Evolutionary conservation across 1,139 yeast genomes (phyloP), one percentile per base, ranked within the genome.

Genomic region (Blastobotrys arbuscula): DNA sequence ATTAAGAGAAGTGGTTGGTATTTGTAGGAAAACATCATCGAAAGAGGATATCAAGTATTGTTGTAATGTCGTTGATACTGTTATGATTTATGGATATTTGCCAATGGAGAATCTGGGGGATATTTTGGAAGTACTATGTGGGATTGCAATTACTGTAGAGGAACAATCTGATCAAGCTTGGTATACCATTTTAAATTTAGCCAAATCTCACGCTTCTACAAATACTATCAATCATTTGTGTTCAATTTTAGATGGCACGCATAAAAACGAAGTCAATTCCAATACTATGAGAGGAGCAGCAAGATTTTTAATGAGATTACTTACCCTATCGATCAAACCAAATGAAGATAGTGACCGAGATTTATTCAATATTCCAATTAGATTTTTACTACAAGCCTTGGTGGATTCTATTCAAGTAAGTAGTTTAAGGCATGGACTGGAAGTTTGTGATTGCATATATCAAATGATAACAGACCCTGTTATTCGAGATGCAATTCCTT

Each of bases 201-300:
- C 73, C 15, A 56, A 62, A 19, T 65, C 71, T 15, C 70, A 66
- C 28, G 55, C 71, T 16, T 69, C 72, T 0, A 65, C 67, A 48
- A 59, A 62, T 15, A 64, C 75, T 0, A 61, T 74, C 13, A 53
- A 59, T 1, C 59, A 64, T 3, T 55, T 76, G n/a, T 66, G 73
- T 50, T 68, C 69, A 31, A 67, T 76, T 21, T 59, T 75, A 16
- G 62, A 66, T 19, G 62, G 51, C 6, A n/a, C 41, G 15, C 24
- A 45, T 31, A 36, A 46, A 18, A 23, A 18, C 3, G 58, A 64
- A 15, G 61, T 58, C 44, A 63, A 69, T 39, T 59, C 73, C 6
- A 70, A 70, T 52, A 69, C 78, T 16, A 70, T 78, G 51, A 59
- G 75, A 20, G 86, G 85, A 1, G 77, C 84, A 0, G 72, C 69